A percentile compares a stretch with the other conserved stretches of the same genome.
Evolutionary conservation across 2,329 filamentous ascomycete genomes (phyloP).

Genomic region (Plenodomus biglobosus): DNA sequence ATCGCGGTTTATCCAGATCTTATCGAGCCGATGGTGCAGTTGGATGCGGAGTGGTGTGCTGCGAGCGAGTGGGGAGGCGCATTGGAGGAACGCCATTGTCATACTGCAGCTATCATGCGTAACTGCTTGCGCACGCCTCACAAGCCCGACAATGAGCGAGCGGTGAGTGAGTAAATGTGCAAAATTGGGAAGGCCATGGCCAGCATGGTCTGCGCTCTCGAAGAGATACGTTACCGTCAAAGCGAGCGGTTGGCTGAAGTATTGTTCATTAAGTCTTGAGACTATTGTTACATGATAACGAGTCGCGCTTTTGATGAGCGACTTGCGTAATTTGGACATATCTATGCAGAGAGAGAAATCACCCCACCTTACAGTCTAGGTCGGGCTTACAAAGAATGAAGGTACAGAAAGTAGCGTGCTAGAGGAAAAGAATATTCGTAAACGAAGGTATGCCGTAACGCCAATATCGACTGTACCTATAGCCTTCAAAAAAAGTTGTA

Average conservation of each 20-base stretch:
- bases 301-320: background rate
- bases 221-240: background rate
- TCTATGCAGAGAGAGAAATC: background rate
- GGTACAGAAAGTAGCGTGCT: constrained; percentile 1
- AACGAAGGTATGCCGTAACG: constrained; percentile 1
- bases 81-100: constrained; percentile 3
- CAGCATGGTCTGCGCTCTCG: background rate
- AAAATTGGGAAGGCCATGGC: background rate
- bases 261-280: background rate
- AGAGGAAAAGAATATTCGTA: background rate
- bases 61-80: constrained; percentile 6
- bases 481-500: constrained; percentile 5
- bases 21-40: background rate
- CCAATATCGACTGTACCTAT: background rate
- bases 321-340: background rate
- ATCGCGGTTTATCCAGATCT: background rate
- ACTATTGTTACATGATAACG: background rate
- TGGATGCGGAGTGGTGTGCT: constrained; percentile 3
- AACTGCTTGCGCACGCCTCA: constrained; percentile 5
- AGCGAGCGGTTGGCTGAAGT: no score
- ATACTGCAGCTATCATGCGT: constrained; percentile 11
- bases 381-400: background rate
- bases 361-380: background rate
- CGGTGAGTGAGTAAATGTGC: constrained; percentile 14
- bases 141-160: constrained; percentile 4